Conservation (phyloP, 2,329 filamentous ascomycete genomes). For the Colletotrichum tamarilloi region DNA sequence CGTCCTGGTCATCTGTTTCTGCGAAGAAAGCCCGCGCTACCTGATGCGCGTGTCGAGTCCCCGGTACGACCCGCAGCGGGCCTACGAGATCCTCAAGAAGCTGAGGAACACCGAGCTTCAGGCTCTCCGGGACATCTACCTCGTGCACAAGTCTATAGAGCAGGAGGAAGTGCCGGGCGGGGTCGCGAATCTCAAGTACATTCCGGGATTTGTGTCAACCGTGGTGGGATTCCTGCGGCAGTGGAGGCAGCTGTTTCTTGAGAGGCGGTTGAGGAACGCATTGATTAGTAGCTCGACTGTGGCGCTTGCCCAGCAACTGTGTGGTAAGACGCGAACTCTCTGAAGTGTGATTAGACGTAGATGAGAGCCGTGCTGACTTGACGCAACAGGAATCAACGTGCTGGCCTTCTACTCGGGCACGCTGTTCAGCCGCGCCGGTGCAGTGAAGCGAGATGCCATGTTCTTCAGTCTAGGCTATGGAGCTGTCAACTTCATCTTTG, state of each 20-base stretch:
- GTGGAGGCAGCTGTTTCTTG: conserved; percentile 43
- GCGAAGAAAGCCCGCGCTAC: conserved; percentile 53
- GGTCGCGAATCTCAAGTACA: background rate
- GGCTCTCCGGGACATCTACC: conserved; percentile 53
- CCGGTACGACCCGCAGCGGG: conserved; percentile 47
- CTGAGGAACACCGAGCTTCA: conserved; percentile 54
- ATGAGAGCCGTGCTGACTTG: background rate
- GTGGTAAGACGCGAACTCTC: conserved; percentile 33
- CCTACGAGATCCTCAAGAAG: conserved; percentile 46
- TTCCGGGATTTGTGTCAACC: conserved; percentile 20
- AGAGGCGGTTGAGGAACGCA: conserved; percentile 45
- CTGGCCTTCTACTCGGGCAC: conserved; percentile 56
- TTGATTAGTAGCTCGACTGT: conserved; percentile 46
- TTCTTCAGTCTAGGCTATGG: conserved; percentile 48
- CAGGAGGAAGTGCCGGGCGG: conserved; percentile 37
- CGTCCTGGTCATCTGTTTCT: conserved; percentile 46
- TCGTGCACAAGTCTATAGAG: conserved; percentile 48
- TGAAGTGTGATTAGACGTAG: background rate
- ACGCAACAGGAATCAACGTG: conserved; percentile 45
- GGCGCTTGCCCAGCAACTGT: conserved; percentile 46
- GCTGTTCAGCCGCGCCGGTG: conserved; percentile 40
- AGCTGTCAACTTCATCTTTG: conserved; percentile 55
- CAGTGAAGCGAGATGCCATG: conserved; percentile 40
- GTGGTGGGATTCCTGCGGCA: conserved; percentile 43
- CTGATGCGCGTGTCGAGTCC: conserved; percentile 50